phyloP scores from a whole-genome alignment of 2,329 filamentous ascomycete species.

The Aphanocladium album region DNA sequence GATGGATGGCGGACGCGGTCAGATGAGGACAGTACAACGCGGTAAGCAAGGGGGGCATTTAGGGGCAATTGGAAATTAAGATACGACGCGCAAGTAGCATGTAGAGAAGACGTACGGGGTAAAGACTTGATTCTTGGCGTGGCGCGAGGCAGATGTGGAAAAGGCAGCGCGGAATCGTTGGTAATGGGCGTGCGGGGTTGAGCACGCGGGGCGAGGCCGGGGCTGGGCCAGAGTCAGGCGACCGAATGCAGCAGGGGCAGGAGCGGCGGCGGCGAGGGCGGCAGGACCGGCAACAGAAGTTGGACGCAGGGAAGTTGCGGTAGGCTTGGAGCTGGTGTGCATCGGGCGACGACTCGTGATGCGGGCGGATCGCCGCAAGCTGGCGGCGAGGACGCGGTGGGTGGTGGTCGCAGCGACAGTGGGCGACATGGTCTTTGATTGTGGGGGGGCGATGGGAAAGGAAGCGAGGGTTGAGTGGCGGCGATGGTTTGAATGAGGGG shows the following conservation, averaged over 20 bases:
- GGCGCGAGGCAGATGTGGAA: constrained; percentile 20
- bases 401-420: not conserved
- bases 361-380: not conserved
- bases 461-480: too few species aligned
- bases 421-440: not conserved
- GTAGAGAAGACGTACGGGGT: constrained; percentile 24
- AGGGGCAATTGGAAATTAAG: not conserved
- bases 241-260: not conserved
- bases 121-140: constrained; percentile 27
- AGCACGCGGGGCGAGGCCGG: not conserved
- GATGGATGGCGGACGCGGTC: not conserved
- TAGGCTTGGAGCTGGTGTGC: not conserved
- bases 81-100: not conserved
- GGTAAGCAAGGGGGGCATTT: constrained; percentile 1
- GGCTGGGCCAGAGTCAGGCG: not conserved
- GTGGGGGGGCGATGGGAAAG: too few species aligned
- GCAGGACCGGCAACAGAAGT: not conserved
- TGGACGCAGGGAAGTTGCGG: not conserved
- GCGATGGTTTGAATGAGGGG: too few species aligned
- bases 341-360: not conserved
- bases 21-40: not conserved
- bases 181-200: not conserved
- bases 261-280: not conserved
- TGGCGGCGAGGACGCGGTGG: not conserved
- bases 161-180: constrained; percentile 16